Conservation (phyloP, 768 basidiomycete species). For the Suillus spraguei region DNA sequence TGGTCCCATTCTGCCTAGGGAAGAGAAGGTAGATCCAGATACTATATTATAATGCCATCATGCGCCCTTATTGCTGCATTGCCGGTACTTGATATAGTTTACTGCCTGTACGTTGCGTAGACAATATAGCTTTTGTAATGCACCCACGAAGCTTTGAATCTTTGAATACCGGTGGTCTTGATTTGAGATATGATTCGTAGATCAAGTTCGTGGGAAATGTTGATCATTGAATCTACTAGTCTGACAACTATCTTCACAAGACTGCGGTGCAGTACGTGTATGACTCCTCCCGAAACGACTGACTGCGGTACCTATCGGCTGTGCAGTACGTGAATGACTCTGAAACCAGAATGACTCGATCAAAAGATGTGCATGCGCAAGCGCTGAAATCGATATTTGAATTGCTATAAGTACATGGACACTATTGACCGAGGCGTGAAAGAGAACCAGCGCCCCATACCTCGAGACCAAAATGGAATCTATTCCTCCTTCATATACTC, state of each 20-base stretch:
- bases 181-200: no score
- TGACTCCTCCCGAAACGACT: background rate
- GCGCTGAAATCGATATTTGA: background rate
- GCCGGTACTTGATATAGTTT: background rate
- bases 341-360: slow-evolving; percentile 4
- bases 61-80: no score
- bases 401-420: slow-evolving; percentile 9
- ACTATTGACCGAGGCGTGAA: slow-evolving; percentile 8
- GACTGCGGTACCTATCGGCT: background rate
- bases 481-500: slow-evolving; percentile 7
- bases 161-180: slow-evolving; percentile 1
- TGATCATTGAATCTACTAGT: no score
- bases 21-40: slow-evolving; percentile 41
- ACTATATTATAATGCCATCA: slow-evolving; percentile 11
- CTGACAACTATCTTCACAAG: no score
- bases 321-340: background rate
- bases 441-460: background rate
- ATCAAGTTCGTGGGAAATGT: background rate
- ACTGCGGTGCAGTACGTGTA: no score
- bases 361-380: background rate
- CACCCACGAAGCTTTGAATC: no score
- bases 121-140: background rate
- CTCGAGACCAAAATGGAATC: slow-evolving; percentile 9
- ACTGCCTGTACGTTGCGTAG: background rate
- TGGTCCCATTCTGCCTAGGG: slow-evolving; percentile 66